Evolutionary conservation across 768 basidiomycete species (phyloP).

Genomic region (Crassisporium funariophilum): DNA sequence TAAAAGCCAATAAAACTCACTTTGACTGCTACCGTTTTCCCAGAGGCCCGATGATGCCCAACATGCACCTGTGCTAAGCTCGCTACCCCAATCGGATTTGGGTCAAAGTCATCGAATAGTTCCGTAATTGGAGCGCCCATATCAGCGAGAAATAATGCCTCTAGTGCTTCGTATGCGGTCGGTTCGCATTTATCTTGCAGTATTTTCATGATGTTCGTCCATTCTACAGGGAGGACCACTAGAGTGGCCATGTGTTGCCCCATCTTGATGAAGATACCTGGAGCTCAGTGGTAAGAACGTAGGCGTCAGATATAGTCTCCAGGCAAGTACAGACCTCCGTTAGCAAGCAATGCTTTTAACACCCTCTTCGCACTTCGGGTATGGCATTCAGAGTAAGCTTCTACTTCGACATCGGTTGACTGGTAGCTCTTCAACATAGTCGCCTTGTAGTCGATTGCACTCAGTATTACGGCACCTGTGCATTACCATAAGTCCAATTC

Average conservation of each 20-base stretch:
- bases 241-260: slow-evolving; percentile 87
- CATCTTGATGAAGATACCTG: slow-evolving; percentile 84
- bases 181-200: slow-evolving; percentile 94
- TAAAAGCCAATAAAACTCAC: slow-evolving; percentile 34
- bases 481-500: slow-evolving; percentile 10
- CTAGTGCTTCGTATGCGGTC: slow-evolving; percentile 77
- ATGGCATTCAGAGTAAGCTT: slow-evolving; percentile 80
- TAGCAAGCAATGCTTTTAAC: slow-evolving; percentile 80
- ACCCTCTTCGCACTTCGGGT: slow-evolving; percentile 78
- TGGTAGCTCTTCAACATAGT: slow-evolving; percentile 58
- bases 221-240: slow-evolving; percentile 52
- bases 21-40: slow-evolving; percentile 85
- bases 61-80: slow-evolving; percentile 96
- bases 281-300: slow-evolving; percentile 2
- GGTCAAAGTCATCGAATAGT: slow-evolving; percentile 85
- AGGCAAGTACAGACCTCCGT: slow-evolving; percentile 65
- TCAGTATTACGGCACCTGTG: slow-evolving; percentile 60
- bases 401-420: slow-evolving; percentile 49
- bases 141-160: slow-evolving; percentile 76
- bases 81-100: slow-evolving; percentile 90
- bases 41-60: slow-evolving; percentile 69
- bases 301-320: neutral
- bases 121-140: slow-evolving; percentile 73
- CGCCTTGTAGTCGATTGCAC: slow-evolving; percentile 72
- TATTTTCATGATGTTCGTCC: slow-evolving; percentile 52